Evolutionary conservation across 164 flowering plant genomes (phyloP), one percentile per base, ranked within the genome.

Genomic region (Tinospora cordifolia): DNA sequence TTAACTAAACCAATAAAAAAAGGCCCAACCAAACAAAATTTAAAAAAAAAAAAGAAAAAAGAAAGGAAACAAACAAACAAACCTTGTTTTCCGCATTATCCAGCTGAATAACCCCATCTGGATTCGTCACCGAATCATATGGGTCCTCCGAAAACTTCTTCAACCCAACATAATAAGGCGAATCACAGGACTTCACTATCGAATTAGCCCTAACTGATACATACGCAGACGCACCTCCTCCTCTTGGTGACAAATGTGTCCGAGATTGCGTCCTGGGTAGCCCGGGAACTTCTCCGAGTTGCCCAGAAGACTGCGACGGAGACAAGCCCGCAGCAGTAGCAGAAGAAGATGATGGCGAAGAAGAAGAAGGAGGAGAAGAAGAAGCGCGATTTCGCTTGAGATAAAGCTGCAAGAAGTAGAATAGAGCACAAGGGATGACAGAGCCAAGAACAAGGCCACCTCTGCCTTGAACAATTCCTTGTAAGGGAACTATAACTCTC

Each of bases 401-500:
- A 77, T 88, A 91, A 44, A 92, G 85, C 72, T 89, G 95, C 19
- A 90, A 80, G 72, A 94, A 90, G 81, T 90, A 92, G 81, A 90
- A 92, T n/a, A 94, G 88, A 34, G 90, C 97, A 74, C 98, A 94
- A 3, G 98, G 98, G 47, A 92, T 89, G 1, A 84, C 81, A 0
- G 97, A 89, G 69, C 97, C 97, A 9, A 92, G 59, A 6, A 94
- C 70, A 8, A 94, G 82, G n/a, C 98, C 98, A 3, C 98, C 93
- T 8, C 95, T 69, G 24, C 98, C 96, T 68, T 92, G 95, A 12
- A 89, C 97, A 9, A 94, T 84, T 0, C 98, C 97, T 75, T 94
- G 98, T 67, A 92, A 75, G 24, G 98, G 98, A 8, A 94, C 97
- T 17, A 94, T 89, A 3, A 94, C 80, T 73, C 98, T 86, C 98